A percentile compares a stretch with the other conserved stretches of the same genome.
phyloP scores from a whole-genome alignment of 768 basidiomycete genomes.

The Boletus edulis region DNA sequence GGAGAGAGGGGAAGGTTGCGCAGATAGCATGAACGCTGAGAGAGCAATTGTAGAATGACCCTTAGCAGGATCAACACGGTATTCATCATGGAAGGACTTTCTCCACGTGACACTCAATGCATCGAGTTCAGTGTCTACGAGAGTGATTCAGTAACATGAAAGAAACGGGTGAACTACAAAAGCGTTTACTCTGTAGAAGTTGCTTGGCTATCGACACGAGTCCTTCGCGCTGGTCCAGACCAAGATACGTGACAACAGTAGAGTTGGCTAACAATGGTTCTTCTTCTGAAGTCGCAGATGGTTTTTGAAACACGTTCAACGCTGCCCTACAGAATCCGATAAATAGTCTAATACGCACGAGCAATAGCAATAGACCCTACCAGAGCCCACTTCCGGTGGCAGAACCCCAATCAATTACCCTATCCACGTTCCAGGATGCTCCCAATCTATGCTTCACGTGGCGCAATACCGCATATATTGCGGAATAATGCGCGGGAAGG shows the following conservation, averaged over 20 bases:
- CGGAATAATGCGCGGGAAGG: conserved; percentile 85
- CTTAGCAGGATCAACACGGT: conserved; percentile 38
- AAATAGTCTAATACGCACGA: conserved; percentile 3
- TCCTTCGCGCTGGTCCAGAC: conserved; percentile 76
- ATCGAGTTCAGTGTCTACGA: conserved; percentile 48
- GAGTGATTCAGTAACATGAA: conserved; percentile 11
- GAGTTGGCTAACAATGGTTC: conserved; percentile 43
- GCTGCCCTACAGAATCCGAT: conserved; percentile 53
- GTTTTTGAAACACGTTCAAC: conserved; percentile 57
- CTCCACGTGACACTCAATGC: conserved; percentile 49
- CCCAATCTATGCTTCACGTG: conserved; percentile 65
- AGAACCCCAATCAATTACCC: conserved; percentile 81
- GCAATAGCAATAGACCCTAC: conserved; percentile 38
- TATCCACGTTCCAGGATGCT: conserved; percentile 55
- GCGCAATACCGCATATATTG: conserved; percentile 69
- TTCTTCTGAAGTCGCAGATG: conserved; percentile 26
- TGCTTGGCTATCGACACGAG: conserved; percentile 65
- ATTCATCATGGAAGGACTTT: conserved; percentile 52
- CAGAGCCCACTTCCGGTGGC: conserved; percentile 83
- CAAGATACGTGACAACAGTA: conserved; percentile 60
- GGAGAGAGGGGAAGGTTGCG: conserved; percentile 57
- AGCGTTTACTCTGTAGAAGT: conserved; percentile 51
- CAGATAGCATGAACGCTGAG: conserved; percentile 84
- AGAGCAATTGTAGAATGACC: conserved; percentile 63
- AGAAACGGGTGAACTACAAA: neutral